These are phyloP conservation scores for Craspedostauros australis DNA, from an alignment of 108 stramenopile genomes.

Conservation along the genomic window DNA sequence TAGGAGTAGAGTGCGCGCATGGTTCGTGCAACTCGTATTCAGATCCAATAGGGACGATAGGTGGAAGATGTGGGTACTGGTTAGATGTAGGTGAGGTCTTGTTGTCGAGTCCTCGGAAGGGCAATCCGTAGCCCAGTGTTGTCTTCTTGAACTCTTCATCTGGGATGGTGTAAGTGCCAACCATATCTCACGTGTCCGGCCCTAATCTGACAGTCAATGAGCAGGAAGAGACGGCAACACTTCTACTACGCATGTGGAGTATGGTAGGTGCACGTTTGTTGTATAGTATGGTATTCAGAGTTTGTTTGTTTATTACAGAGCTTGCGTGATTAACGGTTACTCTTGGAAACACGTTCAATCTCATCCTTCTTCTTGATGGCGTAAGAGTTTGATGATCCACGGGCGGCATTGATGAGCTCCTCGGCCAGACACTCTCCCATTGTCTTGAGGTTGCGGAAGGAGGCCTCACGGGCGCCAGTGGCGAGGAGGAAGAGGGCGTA, in stretches of 20 bases:
- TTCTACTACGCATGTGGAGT: background rate
- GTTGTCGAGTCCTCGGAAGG: no score
- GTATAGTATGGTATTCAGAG: background rate
- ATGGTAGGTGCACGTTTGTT: background rate
- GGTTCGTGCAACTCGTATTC: no score
- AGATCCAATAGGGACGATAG: no score
- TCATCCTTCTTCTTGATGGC: conserved; percentile 99
- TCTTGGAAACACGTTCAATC: conserved; percentile 99
- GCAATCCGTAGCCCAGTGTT: no score
- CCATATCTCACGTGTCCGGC: no score
- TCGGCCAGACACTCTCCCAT: conserved; percentile 99
- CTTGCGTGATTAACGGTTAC: conserved; percentile 85
- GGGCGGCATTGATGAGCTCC: conserved; percentile 99
- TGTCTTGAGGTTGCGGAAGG: conserved; percentile 99
- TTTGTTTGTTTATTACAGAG: background rate
- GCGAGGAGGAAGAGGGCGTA: conserved; percentile 97
- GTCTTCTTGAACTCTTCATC: no score
- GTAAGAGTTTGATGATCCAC: conserved; percentile 98
- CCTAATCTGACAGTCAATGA: no score
- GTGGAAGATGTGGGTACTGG: no score
- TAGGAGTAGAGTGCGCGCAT: no score
- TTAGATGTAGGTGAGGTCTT: no score
- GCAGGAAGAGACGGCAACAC: no score
- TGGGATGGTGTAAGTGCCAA: no score
- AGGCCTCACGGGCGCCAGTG: conserved; percentile 97